phyloP scores from a whole-genome alignment of 306 rosid species.

The Begonia masoniana region DNA sequence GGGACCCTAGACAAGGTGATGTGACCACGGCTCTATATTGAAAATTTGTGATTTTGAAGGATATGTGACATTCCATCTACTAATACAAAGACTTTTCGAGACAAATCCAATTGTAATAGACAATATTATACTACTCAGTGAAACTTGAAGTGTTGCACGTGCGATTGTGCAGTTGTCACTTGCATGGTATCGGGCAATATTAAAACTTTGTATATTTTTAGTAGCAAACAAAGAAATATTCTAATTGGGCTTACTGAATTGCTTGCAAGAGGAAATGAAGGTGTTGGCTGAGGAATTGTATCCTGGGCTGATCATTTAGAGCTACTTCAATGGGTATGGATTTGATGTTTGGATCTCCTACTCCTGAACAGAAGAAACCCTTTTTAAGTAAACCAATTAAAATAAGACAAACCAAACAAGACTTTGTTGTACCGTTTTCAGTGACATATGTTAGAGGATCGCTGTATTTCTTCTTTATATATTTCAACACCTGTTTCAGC shows the following conservation, averaged over 20 bases:
- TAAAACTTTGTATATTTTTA: background rate
- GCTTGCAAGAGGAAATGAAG: conserved; percentile 14
- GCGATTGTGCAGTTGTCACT: background rate
- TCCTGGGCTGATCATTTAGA: conserved; percentile 16
- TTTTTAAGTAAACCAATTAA: background rate
- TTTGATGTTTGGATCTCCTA: conserved; percentile 6
- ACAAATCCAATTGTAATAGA: no score
- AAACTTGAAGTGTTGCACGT: no score
- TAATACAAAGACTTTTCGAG: no score
- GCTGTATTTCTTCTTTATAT: conserved; percentile 2
- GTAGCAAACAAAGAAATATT: background rate
- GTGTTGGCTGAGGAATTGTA: conserved; percentile 15
- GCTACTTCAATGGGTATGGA: conserved; percentile 14
- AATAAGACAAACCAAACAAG: no score
- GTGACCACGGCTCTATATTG: no score
- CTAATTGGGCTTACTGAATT: conserved; percentile 6
- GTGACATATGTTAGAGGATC: conserved; percentile 6
- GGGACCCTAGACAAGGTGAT: no score
- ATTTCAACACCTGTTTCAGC: background rate
- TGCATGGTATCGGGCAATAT: background rate
- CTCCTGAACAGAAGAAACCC: conserved; percentile 3
- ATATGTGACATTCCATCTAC: no score
- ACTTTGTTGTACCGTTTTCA: conserved; percentile 5
- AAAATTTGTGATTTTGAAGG: no score
- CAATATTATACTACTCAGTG: no score